These are phyloP conservation scores for Narthecium ossifragum DNA, from an alignment of 106 monocot species.

Conservation along the genomic window DNA sequence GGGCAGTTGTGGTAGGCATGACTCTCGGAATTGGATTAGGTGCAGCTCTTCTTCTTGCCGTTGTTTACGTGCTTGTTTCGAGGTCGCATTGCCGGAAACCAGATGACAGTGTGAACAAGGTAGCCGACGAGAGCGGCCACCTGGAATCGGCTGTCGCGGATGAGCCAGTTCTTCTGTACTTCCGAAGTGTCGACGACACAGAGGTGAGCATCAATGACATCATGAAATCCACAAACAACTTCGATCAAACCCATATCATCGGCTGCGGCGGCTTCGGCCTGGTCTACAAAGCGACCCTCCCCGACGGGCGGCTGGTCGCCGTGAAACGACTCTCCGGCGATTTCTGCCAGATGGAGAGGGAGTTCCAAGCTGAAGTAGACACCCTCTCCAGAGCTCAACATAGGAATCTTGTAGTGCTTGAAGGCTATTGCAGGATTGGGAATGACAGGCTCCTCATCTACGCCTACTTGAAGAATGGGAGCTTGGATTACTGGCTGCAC, in stretches of 20 bases:
- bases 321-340: slow-evolving; percentile 11
- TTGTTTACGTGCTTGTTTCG: slow-evolving; percentile 3
- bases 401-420: slow-evolving; percentile 8
- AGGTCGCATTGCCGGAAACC: neutral
- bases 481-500: slow-evolving; percentile 12
- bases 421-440: slow-evolving; percentile 11
- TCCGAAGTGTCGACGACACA: slow-evolving; percentile 5
- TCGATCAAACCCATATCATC: slow-evolving; percentile 3
- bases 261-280: slow-evolving; percentile 10
- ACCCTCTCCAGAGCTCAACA: slow-evolving; percentile 12
- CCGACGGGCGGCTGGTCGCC: slow-evolving; percentile 5
- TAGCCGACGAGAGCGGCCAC: slow-evolving; percentile 1
- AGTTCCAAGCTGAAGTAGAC: slow-evolving; percentile 12
- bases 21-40: slow-evolving; percentile 8
- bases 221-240: slow-evolving; percentile 9
- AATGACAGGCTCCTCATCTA: slow-evolving; percentile 13
- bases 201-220: slow-evolving; percentile 9
- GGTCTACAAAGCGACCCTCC: slow-evolving; percentile 12
- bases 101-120: slow-evolving; percentile 1
- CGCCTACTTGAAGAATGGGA: slow-evolving; percentile 13
- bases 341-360: slow-evolving; percentile 12
- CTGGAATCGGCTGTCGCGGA: neutral
- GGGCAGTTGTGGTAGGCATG: slow-evolving; percentile 8
- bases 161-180: slow-evolving; percentile 10
- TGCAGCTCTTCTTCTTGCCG: slow-evolving; percentile 5